Evolutionary conservation across 2,329 filamentous ascomycete genomes (phyloP).

Genomic region (Trichoderma asperellum): DNA sequence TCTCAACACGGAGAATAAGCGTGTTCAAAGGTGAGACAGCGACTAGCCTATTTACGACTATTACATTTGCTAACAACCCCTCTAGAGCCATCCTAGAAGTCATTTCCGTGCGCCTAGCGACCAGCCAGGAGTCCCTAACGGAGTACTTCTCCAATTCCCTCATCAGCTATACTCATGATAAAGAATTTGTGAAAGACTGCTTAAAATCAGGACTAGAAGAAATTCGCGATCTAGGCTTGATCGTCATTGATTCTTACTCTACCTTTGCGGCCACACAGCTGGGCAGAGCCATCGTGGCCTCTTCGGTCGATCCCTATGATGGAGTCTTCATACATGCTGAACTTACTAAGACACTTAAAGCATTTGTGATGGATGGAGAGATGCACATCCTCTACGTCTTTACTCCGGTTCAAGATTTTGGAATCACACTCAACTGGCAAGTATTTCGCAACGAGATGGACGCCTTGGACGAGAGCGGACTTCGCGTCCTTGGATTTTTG

Average conservation of each 20-base stretch:
- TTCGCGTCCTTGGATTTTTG: conserved; percentile 69
- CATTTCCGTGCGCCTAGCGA: conserved; percentile 69
- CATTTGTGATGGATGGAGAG: conserved; percentile 80
- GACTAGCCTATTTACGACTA: not conserved
- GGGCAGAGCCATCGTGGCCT: conserved; percentile 72
- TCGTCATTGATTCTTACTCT: conserved; percentile 54
- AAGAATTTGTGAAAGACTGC: conserved; percentile 54
- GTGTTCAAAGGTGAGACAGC: conserved; percentile 62
- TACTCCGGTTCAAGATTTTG: conserved; percentile 67
- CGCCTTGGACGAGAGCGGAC: conserved; percentile 68
- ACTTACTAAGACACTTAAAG: conserved; percentile 66
- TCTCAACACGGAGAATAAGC: conserved; percentile 66
- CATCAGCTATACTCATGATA: conserved; percentile 60
- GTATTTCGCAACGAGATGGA: conserved; percentile 74
- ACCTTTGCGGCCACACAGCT: conserved; percentile 66
- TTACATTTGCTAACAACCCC: not conserved
- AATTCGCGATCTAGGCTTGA: conserved; percentile 58
- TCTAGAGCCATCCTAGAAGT: conserved; percentile 70
- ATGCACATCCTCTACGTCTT: conserved; percentile 81
- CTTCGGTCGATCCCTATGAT: conserved; percentile 73
- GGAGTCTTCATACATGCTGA: conserved; percentile 74
- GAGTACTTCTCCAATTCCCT: conserved; percentile 72
- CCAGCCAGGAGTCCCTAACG: conserved; percentile 64
- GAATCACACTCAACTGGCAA: conserved; percentile 68
- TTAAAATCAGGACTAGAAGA: conserved; percentile 64